Conservation (phyloP, 257 asterid species). For the Solanum chiquidenum region DNA sequence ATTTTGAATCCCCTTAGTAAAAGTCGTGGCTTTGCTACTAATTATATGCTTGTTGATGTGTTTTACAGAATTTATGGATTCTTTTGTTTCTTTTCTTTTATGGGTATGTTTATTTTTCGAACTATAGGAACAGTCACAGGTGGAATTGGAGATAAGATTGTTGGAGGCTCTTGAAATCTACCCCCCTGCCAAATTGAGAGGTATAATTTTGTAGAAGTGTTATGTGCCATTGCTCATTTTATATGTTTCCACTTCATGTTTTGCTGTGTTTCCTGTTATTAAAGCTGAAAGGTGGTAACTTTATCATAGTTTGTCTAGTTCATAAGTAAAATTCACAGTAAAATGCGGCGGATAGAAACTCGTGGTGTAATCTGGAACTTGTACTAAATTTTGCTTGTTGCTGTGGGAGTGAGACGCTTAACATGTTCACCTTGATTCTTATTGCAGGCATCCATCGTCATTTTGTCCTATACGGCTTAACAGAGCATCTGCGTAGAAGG, state of each 20-base stretch:
- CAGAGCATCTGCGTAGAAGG: conserved; percentile 49
- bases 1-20: background rate
- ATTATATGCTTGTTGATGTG: background rate
- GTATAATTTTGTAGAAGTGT: conserved; percentile 11
- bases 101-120: background rate
- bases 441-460: conserved; percentile 75
- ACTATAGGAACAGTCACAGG: conserved; percentile 68
- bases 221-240: background rate
- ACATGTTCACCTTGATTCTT: background rate
- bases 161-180: conserved; percentile 89
- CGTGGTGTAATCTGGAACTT: background rate
- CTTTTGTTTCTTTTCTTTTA: background rate
- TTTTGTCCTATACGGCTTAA: conserved; percentile 33
- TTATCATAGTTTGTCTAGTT: background rate
- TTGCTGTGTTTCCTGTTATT: background rate
- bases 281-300: background rate
- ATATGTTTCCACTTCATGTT: background rate
- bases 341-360: background rate
- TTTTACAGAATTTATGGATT: background rate
- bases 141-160: conserved; percentile 79
- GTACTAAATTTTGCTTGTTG: background rate
- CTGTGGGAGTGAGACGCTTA: background rate
- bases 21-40: background rate
- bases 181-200: conserved; percentile 81
- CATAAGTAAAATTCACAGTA: background rate